Conservation (phyloP, 306 rosid species). For the Senna siamea region DNA sequence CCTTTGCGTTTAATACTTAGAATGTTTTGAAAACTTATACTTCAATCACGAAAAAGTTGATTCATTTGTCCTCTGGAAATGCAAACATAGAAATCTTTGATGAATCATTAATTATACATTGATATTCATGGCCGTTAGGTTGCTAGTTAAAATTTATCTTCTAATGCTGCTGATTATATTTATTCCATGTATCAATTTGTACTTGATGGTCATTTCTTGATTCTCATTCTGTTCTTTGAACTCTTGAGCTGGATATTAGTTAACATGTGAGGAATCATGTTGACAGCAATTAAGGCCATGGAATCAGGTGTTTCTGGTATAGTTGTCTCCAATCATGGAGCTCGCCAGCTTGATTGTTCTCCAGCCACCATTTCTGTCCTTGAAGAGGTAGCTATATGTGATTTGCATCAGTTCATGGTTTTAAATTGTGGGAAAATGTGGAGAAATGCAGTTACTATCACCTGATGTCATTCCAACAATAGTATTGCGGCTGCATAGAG, state of each 20-base stretch:
- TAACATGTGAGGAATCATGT: neutral
- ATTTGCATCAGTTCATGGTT: neutral
- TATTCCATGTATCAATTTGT: neutral
- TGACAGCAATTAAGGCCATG: slow-evolving; percentile 38
- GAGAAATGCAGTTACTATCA: neutral
- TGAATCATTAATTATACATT: neutral
- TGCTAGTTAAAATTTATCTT: neutral
- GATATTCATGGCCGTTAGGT: neutral
- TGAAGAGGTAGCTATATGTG: slow-evolving; percentile 34
- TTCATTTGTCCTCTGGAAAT: neutral
- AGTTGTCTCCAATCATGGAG: slow-evolving; percentile 45
- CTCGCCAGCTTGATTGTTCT: slow-evolving; percentile 42
- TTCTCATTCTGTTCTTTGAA: neutral
- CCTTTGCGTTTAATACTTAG: too few species aligned
- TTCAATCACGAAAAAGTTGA: neutral
- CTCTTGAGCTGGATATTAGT: neutral
- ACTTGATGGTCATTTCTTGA: neutral
- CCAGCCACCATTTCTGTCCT: slow-evolving; percentile 44
- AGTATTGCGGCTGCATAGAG: too few species aligned
- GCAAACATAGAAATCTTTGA: neutral
- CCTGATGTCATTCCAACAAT: too few species aligned
- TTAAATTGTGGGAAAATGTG: neutral
- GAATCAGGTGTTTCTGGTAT: slow-evolving; percentile 41
- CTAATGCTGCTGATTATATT: neutral
- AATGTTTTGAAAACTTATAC: neutral